A percentile compares a stretch with the other conserved stretches of the same genome.
Conservation (phyloP, 2,329 filamentous ascomycete genomes). For the Coccinonectria pachysandricola region DNA sequence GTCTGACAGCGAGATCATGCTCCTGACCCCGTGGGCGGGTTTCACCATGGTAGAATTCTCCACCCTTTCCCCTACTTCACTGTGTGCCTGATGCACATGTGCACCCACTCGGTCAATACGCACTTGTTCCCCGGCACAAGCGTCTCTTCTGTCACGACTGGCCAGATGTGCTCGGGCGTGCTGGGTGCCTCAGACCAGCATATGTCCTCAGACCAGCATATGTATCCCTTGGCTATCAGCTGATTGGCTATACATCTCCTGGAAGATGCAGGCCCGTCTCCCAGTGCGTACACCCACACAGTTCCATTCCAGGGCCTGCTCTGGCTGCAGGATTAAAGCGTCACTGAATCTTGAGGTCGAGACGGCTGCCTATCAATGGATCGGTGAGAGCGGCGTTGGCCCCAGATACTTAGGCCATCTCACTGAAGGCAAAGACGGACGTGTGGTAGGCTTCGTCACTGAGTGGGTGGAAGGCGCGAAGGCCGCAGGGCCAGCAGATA, state of each 20-base stretch:
- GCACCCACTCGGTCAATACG: too few relatives aligned
- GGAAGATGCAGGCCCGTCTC: slow-evolving; percentile 1
- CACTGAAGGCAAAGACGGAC: slow-evolving; percentile 16
- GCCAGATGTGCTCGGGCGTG: too few relatives aligned
- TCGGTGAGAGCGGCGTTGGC: slow-evolving; percentile 13
- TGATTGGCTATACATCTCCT: slow-evolving; percentile 1
- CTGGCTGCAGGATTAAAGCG: slow-evolving; percentile 1
- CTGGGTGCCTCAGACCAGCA: too few relatives aligned
- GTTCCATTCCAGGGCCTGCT: slow-evolving; percentile 1
- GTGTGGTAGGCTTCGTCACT: slow-evolving; percentile 17
- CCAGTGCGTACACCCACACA: slow-evolving; percentile 1
- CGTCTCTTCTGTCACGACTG: too few relatives aligned
- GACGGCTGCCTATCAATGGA: slow-evolving; percentile 19
- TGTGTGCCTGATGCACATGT: too few relatives aligned
- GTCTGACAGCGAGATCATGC: neutral
- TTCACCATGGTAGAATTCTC: too few relatives aligned
- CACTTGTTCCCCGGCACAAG: too few relatives aligned
- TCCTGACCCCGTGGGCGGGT: neutral
- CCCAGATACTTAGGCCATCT: slow-evolving; percentile 21
- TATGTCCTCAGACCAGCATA: slow-evolving; percentile 1
- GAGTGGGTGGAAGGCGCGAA: slow-evolving; percentile 15
- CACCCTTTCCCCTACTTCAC: neutral
- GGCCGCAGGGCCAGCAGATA: slow-evolving; percentile 11
- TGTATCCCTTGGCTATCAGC: too few relatives aligned
- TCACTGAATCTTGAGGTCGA: slow-evolving; percentile 11